Base-by-base conservation (phyloP, 495 filamentous ascomycete species). In the Oleoguttula mirabilis region DNA sequence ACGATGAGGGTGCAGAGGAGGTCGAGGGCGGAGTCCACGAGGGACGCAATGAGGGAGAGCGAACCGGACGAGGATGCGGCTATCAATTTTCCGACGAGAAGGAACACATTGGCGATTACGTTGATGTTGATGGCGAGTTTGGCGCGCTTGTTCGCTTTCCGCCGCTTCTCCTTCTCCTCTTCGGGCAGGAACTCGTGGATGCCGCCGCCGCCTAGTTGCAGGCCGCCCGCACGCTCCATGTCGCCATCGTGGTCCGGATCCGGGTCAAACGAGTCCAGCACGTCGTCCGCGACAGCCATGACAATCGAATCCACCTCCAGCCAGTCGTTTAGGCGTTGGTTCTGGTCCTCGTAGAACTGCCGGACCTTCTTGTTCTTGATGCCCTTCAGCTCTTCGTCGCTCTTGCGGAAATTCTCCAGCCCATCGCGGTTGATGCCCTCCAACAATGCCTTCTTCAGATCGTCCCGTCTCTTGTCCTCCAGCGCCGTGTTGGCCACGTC, bases 61-160 rank as follows among this genome's bases (percentile, higher is more conserved):
- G 67, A 69, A 19, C 54, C 56, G 8, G 66, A 66, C 25, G 50
- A 59, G 33, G 50, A 46, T 12, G 60, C 55, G 4, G 66, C 65
- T 16, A 62, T 32, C 16, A 56, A 43, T 50, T 70, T 71, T 20
- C 57, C 62, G 30, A 51, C 42, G 1, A 70, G 60, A 11, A 71
- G 54, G 11, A 66, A 36, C 32, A 70, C 58, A 45, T 71, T 71
- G 12, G 66, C 67, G 14, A 67, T 39, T 19, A 70, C 61, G 32
- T 71, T 71, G 42, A 66, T 56, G 49, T 72, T 70, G 49, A 74
- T 72, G 14, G 70, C 70, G 67, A 63, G 70, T 37, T 60, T 67
- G 1, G 66, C 65, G 30, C 65, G 54, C 24, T 48, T 49, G 10
- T 54, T 58, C 12, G 55, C 63, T 10, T 52, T 59, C 22, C 52